Base-by-base conservation (phyloP, 495 filamentous ascomycete genomes). In the Evernia prunastri region DNA sequence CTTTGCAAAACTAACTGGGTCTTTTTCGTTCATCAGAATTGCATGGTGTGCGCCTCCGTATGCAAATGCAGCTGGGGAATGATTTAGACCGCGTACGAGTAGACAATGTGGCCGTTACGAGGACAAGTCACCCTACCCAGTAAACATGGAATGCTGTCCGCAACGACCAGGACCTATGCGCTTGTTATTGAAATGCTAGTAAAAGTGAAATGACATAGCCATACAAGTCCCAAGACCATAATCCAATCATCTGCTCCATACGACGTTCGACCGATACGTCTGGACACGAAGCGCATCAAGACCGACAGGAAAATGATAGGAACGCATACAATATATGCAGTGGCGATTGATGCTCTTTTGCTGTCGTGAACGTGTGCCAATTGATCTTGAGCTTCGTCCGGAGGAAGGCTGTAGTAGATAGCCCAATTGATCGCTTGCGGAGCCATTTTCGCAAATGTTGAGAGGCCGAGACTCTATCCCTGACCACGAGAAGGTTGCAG, bases 1-100 rank as follows among this genome's bases (percentile, higher is more conserved):
- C 61, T 63, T 37, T 17, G 61, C 61, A 20, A 56, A 63, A 3
- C 27, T 33, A 15, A 58, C 23, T 3, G 61, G 49, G 18, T 47
- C 47, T 27, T 27, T 29, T 27, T 51, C 37, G 1, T 11, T 63
- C 31, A 63, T 49, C 17, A 58, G 25, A 15, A 63, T 63, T 2
- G 23, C 61, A 39, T 63, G 61, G 17, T 39, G 61, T 11, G 35
- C 61, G 4, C 37, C 61, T 37, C 61, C 61, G 33, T 63, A 63
- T 33, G 8, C 29, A 11, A 56, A 40, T 4, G 27, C 18, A 23
- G 13, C 58, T 60, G 47, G 15, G 7, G 17, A 45, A 20, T 45
- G 18, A 23, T 20, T 45, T 45, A 45, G 43, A 23, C 1, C 18
- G 20, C 10, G 43, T 20, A 6, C 2, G 6, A 45, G 17, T 13